Evolutionary conservation across 345 rosid species (phyloP).

Genomic region (Eucalyptus guilfoylei): DNA sequence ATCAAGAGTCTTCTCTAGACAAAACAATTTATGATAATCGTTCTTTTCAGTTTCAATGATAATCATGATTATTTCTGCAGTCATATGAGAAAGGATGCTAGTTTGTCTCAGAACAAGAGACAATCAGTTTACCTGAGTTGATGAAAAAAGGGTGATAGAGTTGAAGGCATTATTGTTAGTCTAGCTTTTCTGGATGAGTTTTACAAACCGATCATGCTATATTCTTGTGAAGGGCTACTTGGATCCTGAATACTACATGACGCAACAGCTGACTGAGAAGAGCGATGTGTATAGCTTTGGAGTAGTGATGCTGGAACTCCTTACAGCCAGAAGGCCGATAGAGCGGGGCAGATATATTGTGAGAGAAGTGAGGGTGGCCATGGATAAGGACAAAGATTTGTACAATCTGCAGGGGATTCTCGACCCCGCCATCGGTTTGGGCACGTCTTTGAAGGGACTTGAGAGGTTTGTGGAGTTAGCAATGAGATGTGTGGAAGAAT

Average conservation of each 20-base stretch:
- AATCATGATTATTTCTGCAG: neutral
- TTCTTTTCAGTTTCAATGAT: neutral
- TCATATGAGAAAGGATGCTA: neutral
- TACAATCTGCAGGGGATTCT: slow-evolving; percentile 57
- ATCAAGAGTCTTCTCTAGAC: neutral
- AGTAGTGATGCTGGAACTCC: slow-evolving; percentile 70
- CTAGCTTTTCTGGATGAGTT: neutral
- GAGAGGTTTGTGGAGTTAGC: slow-evolving; percentile 55
- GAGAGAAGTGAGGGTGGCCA: slow-evolving; percentile 45
- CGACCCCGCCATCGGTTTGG: slow-evolving; percentile 44
- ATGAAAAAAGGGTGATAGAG: neutral
- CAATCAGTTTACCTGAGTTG: neutral
- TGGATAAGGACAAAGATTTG: slow-evolving; percentile 44
- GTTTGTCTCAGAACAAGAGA: neutral
- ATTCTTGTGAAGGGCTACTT: slow-evolving; percentile 48
- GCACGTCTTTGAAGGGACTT: slow-evolving; percentile 37
- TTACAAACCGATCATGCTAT: neutral
- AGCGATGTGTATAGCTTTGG: slow-evolving; percentile 96
- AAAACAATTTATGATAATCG: neutral
- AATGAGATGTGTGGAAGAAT: slow-evolving; percentile 50
- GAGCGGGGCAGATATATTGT: slow-evolving; percentile 80
- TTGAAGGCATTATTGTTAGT: neutral
- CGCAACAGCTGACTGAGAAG: slow-evolving; percentile 81
- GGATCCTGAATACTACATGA: slow-evolving; percentile 96
- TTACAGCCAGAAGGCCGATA: slow-evolving; percentile 64